Conservation (phyloP, 1,284 basidiomycete genomes). For the Microbotryum intermedium region DNA sequence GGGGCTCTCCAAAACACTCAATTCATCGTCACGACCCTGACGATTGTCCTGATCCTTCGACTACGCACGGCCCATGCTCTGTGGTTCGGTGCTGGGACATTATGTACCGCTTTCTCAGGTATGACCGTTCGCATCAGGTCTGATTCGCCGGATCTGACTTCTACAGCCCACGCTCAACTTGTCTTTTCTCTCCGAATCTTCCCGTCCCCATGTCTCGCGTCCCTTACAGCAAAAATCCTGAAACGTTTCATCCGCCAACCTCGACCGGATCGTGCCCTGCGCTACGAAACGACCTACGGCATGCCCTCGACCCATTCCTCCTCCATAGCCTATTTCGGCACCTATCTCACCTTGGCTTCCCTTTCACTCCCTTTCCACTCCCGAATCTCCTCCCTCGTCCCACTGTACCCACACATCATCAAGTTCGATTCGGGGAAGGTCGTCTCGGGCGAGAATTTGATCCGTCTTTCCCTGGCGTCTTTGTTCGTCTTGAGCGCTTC, state of each 20-base stretch:
- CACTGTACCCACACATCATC: conserved; percentile 10
- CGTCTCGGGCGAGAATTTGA: conserved; percentile 9
- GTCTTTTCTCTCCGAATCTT: neutral
- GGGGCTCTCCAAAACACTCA: conserved; percentile 28
- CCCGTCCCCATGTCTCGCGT: neutral
- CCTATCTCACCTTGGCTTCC: conserved; percentile 34
- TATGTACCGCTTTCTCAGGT: conserved; percentile 34
- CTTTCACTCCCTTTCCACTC: conserved; percentile 32
- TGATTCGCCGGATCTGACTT: neutral
- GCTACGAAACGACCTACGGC: conserved; percentile 31
- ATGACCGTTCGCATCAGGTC: conserved; percentile 1
- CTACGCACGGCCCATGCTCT: conserved; percentile 34
- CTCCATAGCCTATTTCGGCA: conserved; percentile 35
- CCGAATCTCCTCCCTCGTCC: conserved; percentile 25
- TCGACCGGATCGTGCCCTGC: conserved; percentile 32
- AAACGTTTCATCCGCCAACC: conserved; percentile 36
- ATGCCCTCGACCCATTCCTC: conserved; percentile 40
- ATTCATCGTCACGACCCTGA: conserved; percentile 32
- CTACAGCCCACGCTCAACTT: neutral
- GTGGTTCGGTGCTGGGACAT: conserved; percentile 33
- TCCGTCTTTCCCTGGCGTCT: conserved; percentile 20
- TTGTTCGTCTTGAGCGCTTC: conserved; percentile 23
- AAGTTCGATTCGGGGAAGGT: conserved; percentile 9
- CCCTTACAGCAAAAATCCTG: conserved; percentile 33
- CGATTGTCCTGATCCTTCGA: conserved; percentile 29